Evolutionary conservation across 2,329 filamentous ascomycete genomes (phyloP).

Genomic region (Exophiala lecanii-corni): DNA sequence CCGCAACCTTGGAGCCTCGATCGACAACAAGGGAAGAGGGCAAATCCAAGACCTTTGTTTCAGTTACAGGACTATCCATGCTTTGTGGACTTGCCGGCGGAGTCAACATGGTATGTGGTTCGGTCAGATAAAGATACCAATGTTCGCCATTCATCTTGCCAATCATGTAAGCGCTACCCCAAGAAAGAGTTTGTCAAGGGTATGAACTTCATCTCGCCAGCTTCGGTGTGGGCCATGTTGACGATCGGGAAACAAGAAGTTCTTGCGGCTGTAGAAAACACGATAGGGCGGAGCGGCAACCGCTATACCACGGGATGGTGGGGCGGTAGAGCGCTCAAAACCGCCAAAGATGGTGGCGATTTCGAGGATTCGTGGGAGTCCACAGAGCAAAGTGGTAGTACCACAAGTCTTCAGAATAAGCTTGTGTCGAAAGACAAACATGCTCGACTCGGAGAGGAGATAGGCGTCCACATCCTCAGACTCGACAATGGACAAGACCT

Average conservation of each 20-base stretch:
- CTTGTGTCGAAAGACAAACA: slow-evolving; percentile 99
- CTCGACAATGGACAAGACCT: slow-evolving; percentile 89
- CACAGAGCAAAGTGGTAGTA: slow-evolving; percentile 87
- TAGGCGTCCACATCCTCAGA: slow-evolving; percentile 95
- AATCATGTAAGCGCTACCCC: slow-evolving; percentile 98
- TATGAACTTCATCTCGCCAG: slow-evolving; percentile 95
- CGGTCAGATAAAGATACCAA: slow-evolving; percentile 97
- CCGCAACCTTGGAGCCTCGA: slow-evolving; percentile 24
- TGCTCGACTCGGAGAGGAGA: slow-evolving; percentile 95
- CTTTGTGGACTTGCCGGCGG: slow-evolving; percentile 69
- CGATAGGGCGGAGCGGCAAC: slow-evolving; percentile 84
- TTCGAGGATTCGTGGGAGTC: slow-evolving; percentile 83
- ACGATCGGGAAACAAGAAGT: slow-evolving; percentile 91
- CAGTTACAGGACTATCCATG: slow-evolving; percentile 47
- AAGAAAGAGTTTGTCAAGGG: slow-evolving; percentile 83
- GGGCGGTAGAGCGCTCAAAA: slow-evolving; percentile 75
- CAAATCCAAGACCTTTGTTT: slow-evolving; percentile 56
- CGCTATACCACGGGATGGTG: slow-evolving; percentile 60
- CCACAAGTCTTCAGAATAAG: slow-evolving; percentile 97
- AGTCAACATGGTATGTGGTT: slow-evolving; percentile 72
- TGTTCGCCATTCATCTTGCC: slow-evolving; percentile 99
- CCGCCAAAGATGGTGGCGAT: slow-evolving; percentile 84
- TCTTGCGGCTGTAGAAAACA: slow-evolving; percentile 98
- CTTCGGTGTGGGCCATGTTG: slow-evolving; percentile 92
- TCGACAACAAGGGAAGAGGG: slow-evolving; percentile 36